phyloP scores from a whole-genome alignment of 108 stramenopile genomes.

The Cyclotella cryptica region DNA sequence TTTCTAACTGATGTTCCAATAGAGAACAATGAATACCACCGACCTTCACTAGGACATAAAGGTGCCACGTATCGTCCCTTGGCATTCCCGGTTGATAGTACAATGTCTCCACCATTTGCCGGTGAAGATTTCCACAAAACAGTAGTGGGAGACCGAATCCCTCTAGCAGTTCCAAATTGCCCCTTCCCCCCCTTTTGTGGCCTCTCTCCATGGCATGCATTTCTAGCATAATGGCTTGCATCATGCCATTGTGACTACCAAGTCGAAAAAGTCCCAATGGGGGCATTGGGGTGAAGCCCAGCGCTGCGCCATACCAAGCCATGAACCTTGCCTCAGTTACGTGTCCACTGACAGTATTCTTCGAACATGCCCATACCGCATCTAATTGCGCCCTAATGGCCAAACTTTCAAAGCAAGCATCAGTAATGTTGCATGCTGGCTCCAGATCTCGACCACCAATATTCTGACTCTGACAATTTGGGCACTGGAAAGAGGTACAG shows the following conservation, averaged over 20 bases:
- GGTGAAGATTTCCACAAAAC: too few species aligned
- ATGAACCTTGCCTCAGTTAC: not conserved
- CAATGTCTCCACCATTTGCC: slow-evolving; percentile 1
- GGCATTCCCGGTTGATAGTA: not conserved
- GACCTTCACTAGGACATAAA: not conserved
- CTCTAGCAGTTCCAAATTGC: too few species aligned
- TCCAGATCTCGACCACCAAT: too few species aligned
- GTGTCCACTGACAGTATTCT: not conserved
- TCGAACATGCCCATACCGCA: slow-evolving; percentile 12
- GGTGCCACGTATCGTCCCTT: not conserved
- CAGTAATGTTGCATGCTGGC: not conserved
- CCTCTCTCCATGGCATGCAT: too few species aligned
- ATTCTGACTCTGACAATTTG: too few species aligned
- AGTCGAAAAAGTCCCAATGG: not conserved
- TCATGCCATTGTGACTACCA: slow-evolving; percentile 12
- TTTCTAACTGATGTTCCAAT: not conserved
- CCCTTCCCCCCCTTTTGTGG: too few species aligned
- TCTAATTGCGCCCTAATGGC: not conserved
- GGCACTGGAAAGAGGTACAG: too few species aligned
- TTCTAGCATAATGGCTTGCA: too few species aligned
- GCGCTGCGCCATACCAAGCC: not conserved
- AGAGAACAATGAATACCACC: not conserved
- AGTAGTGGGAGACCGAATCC: too few species aligned
- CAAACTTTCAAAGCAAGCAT: not conserved
- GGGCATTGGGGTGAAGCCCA: not conserved